Conservation (phyloP, 148 eudicot species). For the Mesembryanthemum crystallinum region DNA sequence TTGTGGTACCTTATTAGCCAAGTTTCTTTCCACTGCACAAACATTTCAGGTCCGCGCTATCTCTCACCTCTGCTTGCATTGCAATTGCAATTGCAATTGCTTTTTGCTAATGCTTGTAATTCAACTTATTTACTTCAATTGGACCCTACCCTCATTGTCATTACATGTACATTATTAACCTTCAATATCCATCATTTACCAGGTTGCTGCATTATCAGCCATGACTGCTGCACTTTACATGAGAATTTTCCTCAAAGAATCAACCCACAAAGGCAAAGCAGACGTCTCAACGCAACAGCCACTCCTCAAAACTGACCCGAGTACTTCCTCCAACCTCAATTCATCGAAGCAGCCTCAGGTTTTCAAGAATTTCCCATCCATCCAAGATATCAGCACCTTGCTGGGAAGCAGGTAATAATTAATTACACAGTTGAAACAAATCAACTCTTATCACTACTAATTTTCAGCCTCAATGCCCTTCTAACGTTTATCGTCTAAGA, state of each 20-base stretch:
- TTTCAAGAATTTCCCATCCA: slow-evolving; percentile 43
- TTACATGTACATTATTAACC: too few species aligned
- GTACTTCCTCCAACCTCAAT: slow-evolving; percentile 16
- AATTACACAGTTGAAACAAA: background rate
- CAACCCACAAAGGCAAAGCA: background rate
- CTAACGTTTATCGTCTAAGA: background rate
- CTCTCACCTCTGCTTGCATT: too few species aligned
- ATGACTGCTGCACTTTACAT: slow-evolving; percentile 64
- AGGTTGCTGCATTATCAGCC: slow-evolving; percentile 59
- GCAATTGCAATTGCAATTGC: too few species aligned
- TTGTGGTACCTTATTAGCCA: slow-evolving; percentile 64
- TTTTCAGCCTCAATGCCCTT: background rate
- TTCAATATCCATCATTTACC: background rate
- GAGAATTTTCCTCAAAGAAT: slow-evolving; percentile 65
- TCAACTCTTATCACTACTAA: too few species aligned
- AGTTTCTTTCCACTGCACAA: slow-evolving; percentile 63
- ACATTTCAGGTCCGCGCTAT: slow-evolving; percentile 49
- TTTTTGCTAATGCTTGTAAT: too few species aligned
- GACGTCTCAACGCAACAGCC: slow-evolving; percentile 25
- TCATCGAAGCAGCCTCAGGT: slow-evolving; percentile 24
- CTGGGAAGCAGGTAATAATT: slow-evolving; percentile 50
- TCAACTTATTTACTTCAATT: too few species aligned
- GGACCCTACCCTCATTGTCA: too few species aligned
- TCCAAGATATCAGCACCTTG: slow-evolving; percentile 38
- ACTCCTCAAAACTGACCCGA: slow-evolving; percentile 29